Conservation (phyloP, 208 protist genomes). For the Vickermania spadyakhi region DNA sequence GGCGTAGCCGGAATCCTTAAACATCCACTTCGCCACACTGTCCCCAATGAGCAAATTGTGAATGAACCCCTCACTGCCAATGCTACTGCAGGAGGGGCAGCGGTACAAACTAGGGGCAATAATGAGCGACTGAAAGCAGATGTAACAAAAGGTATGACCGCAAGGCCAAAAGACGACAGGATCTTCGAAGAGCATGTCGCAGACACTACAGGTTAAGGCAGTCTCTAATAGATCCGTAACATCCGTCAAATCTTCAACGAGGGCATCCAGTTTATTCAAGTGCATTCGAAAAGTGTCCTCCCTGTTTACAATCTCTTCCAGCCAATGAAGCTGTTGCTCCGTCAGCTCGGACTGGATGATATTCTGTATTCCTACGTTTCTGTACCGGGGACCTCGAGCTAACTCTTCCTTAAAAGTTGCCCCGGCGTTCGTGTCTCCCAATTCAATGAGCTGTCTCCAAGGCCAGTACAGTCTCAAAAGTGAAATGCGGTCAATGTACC, state of each 20-base stretch:
- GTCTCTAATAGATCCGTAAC: slow-evolving; percentile 75
- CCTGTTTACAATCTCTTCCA: slow-evolving; percentile 37
- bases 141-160: slow-evolving; percentile 71
- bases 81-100: slow-evolving; percentile 75
- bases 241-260: slow-evolving; percentile 77
- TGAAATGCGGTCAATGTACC: slow-evolving; percentile 64
- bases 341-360: slow-evolving; percentile 73
- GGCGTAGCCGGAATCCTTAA: slow-evolving; percentile 78
- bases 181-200: slow-evolving; percentile 67
- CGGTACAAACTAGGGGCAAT: slow-evolving; percentile 79
- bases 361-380: slow-evolving; percentile 75
- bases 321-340: slow-evolving; percentile 65
- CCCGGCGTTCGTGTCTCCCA: slow-evolving; percentile 65
- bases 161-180: slow-evolving; percentile 84
- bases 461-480: slow-evolving; percentile 82
- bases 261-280: slow-evolving; percentile 44
- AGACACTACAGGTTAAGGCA: slow-evolving; percentile 65
- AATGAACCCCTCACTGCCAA: slow-evolving; percentile 79
- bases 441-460: slow-evolving; percentile 73
- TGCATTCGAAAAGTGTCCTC: slow-evolving; percentile 58
- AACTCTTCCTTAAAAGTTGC: slow-evolving; percentile 75
- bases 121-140: slow-evolving; percentile 70
- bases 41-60: slow-evolving; percentile 77
- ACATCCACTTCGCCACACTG: slow-evolving; percentile 85
- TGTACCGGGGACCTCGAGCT: slow-evolving; percentile 66